Percentiles rank a stretch among this genome's conserved stretches.
Evolutionary conservation across 2,329 filamentous ascomycete species (phyloP).

Genomic region (Clarireedia hainanense): DNA sequence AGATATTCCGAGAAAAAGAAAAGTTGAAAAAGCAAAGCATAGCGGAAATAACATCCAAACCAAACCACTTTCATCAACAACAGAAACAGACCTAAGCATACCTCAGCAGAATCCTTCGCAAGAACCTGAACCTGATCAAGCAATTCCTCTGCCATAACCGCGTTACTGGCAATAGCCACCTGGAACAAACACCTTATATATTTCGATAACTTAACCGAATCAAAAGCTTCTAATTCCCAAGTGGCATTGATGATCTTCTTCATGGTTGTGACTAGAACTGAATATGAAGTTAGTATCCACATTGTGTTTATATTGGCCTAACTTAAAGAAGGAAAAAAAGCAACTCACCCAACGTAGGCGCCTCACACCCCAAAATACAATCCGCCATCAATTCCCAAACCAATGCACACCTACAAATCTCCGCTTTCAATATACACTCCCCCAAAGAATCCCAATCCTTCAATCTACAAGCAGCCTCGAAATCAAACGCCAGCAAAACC

Average conservation of each 20-base stretch:
- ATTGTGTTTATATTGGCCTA: neutral
- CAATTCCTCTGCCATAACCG: constrained; percentile 46
- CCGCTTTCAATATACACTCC: constrained; percentile 48
- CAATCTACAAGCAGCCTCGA: constrained; percentile 64
- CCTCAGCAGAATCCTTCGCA: constrained; percentile 42
- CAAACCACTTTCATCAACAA: no score
- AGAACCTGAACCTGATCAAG: constrained; percentile 54
- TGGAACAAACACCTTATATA: constrained; percentile 76
- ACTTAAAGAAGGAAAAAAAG: neutral
- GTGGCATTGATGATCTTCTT: constrained; percentile 64
- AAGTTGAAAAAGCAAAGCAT: no score
- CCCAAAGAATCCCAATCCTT: constrained; percentile 60
- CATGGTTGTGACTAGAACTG: constrained; percentile 37
- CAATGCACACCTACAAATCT: constrained; percentile 35
- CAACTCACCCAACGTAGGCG: constrained; percentile 41
- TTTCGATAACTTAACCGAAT: constrained; percentile 55
- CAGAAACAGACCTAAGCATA: constrained; percentile 24
- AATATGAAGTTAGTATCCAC: constrained; percentile 3
- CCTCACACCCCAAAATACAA: constrained; percentile 47
- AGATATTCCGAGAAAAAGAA: neutral
- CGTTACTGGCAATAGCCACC: constrained; percentile 48
- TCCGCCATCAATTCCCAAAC: constrained; percentile 60
- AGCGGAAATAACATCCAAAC: neutral
- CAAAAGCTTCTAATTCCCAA: constrained; percentile 47
- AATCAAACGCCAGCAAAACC: constrained; percentile 65